Evolutionary conservation across 2,329 filamentous ascomycete genomes (phyloP).

Genomic region (Nemania sp.): DNA sequence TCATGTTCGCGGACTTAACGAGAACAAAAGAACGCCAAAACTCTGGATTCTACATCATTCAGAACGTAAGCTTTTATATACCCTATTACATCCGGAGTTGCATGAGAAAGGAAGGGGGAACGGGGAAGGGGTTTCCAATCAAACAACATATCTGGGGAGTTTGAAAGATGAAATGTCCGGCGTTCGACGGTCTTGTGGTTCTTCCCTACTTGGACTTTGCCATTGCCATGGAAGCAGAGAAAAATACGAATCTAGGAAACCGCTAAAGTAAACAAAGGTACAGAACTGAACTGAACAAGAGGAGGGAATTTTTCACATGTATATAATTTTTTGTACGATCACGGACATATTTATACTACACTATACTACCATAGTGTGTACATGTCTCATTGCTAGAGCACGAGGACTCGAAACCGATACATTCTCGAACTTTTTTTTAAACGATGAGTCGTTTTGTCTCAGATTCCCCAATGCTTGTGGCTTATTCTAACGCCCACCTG

Average conservation of each 20-base stretch:
- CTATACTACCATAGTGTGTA: background rate
- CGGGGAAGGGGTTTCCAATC: too few species aligned
- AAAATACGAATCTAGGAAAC: too few species aligned
- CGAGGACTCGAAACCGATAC: background rate
- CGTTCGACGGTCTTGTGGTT: slow-evolving; percentile 20
- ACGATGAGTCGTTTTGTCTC: background rate
- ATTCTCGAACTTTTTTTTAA: background rate
- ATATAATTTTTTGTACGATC: slow-evolving; percentile 7
- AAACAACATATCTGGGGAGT: too few species aligned
- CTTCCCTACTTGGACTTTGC: slow-evolving; percentile 9
- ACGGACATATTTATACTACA: slow-evolving; percentile 4
- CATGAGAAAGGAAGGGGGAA: too few species aligned
- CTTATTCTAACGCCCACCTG: too few species aligned
- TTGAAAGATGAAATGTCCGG: slow-evolving; percentile 22
- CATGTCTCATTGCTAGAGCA: background rate
- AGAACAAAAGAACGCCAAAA: too few species aligned
- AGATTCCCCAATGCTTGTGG: too few species aligned
- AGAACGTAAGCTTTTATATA: too few species aligned
- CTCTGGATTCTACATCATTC: too few species aligned
- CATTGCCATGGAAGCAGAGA: slow-evolving; percentile 1
- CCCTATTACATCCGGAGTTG: too few species aligned
- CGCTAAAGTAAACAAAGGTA: background rate
- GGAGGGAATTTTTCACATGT: slow-evolving; percentile 15
- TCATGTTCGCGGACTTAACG: slow-evolving; percentile 21
- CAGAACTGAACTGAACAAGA: too few species aligned